Base-by-base conservation (phyloP, 345 rosid genomes). In the Gossypium turneri region DNA sequence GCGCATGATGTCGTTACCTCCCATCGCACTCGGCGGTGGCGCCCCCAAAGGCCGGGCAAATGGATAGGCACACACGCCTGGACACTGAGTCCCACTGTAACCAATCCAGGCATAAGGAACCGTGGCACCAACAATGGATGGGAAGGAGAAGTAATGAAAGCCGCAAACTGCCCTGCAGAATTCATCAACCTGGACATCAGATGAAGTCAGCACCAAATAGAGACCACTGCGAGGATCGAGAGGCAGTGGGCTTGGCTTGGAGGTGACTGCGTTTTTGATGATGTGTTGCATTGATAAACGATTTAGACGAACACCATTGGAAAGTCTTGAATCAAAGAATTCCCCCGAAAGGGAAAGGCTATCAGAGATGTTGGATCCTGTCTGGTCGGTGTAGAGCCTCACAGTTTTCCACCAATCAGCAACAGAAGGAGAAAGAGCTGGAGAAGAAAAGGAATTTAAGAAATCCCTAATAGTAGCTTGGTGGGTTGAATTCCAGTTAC, bases 101-200 rank as follows among this genome's bases (percentile, higher is more conserved):
- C 90, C 90, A 45, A 88, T 81, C 90, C 92, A 90, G 2, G 90
- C 94, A 29, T 90, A 86, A 1, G 92, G 92, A 43, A 84, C 83
- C 0, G 84, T 83, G 53, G 67, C 87, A 0, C 94, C 92, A 22
- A 86, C 88, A 27, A 82, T 75, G 41, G 10, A 64, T 7, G 90
- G 86, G 78, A 90, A 90, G 25, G 92, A 86, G 84, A 86, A 86
- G 81, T 88, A 90, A 77, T 88, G 94, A 71, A 90, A 86, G 3
- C 92, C 92, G 51, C 89, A 86, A 5, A 85, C 92, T 3, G 83
- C 92, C 27, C 92, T 77, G 73, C 92, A 88, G 76, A 90, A 90
- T 13, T 90, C 94, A 63, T 90, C 90, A 20, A 90, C 92, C 41
- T 62, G 79, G 58, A 90, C 89, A 58, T 86, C 92, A 50, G 59